Evolutionary conservation across 164 flowering plant species (phyloP).

Genomic region (Brasenia schreberi): DNA sequence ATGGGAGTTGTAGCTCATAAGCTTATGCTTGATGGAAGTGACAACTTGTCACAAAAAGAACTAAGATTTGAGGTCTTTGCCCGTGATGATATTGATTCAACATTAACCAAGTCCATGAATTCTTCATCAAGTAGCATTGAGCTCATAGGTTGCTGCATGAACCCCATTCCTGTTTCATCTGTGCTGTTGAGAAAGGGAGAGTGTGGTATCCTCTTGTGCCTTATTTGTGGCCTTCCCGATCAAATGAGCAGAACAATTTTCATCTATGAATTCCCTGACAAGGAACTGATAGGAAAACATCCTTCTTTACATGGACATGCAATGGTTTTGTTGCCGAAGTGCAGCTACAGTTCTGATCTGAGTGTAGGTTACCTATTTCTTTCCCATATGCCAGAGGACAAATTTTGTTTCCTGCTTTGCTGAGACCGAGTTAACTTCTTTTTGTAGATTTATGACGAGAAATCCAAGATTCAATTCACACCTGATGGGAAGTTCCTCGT

Average conservation of each 20-base stretch:
- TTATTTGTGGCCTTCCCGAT: conserved; percentile 37
- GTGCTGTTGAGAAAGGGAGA: conserved; percentile 25
- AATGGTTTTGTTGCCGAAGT: conserved; percentile 27
- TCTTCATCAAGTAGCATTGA: conserved; percentile 22
- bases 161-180: conserved; percentile 52
- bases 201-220: conserved; percentile 44
- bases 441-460: conserved; percentile 40
- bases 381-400: too few species aligned
- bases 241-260: conserved; percentile 39
- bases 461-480: conserved; percentile 52
- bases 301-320: conserved; percentile 72
- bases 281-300: conserved; percentile 25
- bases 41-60: conserved; percentile 1
- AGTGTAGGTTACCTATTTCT: conserved; percentile 33
- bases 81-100: conserved; percentile 2
- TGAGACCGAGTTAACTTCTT: background rate
- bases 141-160: conserved; percentile 58
- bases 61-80: background rate
- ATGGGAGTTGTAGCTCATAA: conserved; percentile 12
- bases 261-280: conserved; percentile 37
- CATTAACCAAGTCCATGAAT: conserved; percentile 11
- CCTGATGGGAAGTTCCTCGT: conserved; percentile 67
- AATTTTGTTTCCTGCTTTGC: background rate
- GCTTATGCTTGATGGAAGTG: conserved; percentile 3
- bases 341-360: conserved; percentile 21